Percentiles rank a stretch among this genome's conserved stretches.
Conservation (phyloP, 1,139 yeast genomes). For the Saccharomycopsis phalli region DNA sequence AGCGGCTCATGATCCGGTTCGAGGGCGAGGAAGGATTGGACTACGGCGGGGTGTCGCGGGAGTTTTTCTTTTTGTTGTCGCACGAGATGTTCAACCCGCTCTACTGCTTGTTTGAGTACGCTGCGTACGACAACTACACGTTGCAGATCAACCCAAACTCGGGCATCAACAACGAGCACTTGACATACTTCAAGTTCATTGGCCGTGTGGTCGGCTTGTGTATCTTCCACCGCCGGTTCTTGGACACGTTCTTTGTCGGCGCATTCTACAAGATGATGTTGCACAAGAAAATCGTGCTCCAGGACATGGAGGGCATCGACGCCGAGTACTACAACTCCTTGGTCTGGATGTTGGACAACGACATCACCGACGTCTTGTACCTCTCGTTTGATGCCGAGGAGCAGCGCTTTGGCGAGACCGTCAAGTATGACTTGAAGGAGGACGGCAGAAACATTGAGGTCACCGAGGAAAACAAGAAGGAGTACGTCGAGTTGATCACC, state of each 20-base stretch:
- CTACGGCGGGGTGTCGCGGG: slow-evolving; percentile 98
- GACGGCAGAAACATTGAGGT: slow-evolving; percentile 85
- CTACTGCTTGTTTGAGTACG: slow-evolving; percentile 92
- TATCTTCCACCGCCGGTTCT: slow-evolving; percentile 93
- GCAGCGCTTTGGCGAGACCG: slow-evolving; percentile 91
- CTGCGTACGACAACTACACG: slow-evolving; percentile 96
- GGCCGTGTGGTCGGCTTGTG: slow-evolving; percentile 98
- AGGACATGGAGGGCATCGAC: slow-evolving; percentile 98
- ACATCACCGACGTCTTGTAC: slow-evolving; percentile 78
- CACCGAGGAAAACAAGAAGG: slow-evolving; percentile 88
- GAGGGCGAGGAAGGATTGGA: slow-evolving; percentile 99
- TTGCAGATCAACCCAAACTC: slow-evolving; percentile 96
- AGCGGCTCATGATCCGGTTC: slow-evolving; percentile 93
- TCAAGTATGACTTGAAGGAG: slow-evolving; percentile 82
- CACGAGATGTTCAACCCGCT: slow-evolving; percentile 99
- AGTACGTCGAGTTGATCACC: slow-evolving; percentile 87
- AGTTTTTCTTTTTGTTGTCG: slow-evolving; percentile 87
- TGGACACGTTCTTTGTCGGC: slow-evolving; percentile 97
- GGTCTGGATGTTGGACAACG: slow-evolving; percentile 93
- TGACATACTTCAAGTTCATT: slow-evolving; percentile 93
- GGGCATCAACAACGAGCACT: slow-evolving; percentile 96
- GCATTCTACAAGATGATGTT: slow-evolving; percentile 97
- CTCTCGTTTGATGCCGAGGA: slow-evolving; percentile 92
- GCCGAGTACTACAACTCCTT: slow-evolving; percentile 91
- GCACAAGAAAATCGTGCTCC: slow-evolving; percentile 85